Percentiles rank a stretch among this genome's conserved stretches.
phyloP scores from a whole-genome alignment of 352 stramenopile genomes.

The Pythium brassicae region DNA sequence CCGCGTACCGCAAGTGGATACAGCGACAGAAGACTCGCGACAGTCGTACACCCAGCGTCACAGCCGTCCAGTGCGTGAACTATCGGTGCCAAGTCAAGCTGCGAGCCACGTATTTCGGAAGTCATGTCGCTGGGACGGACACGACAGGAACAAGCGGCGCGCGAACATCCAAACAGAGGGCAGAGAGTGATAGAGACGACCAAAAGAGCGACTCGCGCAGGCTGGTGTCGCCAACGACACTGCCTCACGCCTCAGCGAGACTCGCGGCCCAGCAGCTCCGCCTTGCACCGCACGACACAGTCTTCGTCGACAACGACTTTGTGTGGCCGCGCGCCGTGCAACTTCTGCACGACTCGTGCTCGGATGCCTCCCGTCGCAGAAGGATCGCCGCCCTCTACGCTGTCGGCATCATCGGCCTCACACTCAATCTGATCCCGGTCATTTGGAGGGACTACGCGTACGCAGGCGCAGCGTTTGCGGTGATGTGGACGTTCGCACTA shows the following conservation, averaged over 20 bases:
- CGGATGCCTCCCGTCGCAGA: neutral
- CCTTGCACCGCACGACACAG: neutral
- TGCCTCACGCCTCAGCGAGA: neutral
- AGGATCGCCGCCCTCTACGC: neutral
- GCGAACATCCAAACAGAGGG: too few species aligned
- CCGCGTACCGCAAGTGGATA: slow-evolving; percentile 12
- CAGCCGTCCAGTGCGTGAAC: slow-evolving; percentile 16
- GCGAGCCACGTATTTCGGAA: neutral
- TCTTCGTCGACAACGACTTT: slow-evolving; percentile 7
- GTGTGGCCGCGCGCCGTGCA: neutral
- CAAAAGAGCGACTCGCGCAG: neutral
- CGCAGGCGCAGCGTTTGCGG: neutral
- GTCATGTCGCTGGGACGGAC: neutral
- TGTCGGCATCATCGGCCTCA: neutral
- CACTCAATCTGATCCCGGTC: slow-evolving; percentile 3
- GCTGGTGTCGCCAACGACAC: neutral
- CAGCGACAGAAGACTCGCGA: neutral
- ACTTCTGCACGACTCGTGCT: neutral
- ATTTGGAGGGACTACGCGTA: slow-evolving; percentile 1
- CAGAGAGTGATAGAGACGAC: neutral
- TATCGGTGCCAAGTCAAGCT: slow-evolving; percentile 15
- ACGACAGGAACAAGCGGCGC: neutral
- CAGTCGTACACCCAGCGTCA: neutral
- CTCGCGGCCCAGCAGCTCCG: slow-evolving; percentile 3
- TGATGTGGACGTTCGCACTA: neutral